Conservation (phyloP, 129 eudicot genomes). For the Arctium minus region DNA sequence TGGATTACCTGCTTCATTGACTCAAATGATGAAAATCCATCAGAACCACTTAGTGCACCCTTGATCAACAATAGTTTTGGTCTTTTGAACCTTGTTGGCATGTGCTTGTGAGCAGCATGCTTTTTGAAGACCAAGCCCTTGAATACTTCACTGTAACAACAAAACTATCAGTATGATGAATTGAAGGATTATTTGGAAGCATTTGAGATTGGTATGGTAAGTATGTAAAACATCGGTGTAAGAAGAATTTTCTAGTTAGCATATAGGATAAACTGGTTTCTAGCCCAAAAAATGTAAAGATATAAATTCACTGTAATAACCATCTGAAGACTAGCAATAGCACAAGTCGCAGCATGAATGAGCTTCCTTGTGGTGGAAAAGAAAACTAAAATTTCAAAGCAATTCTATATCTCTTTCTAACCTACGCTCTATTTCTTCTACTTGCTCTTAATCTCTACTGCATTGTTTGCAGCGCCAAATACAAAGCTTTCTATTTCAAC, state of each 20-base stretch:
- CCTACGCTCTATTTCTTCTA: neutral
- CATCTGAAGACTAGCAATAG: neutral
- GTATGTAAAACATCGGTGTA: neutral
- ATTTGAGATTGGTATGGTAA: neutral
- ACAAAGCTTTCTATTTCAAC: neutral
- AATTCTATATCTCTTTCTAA: neutral
- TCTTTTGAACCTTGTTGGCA: conserved; percentile 69
- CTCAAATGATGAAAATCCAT: conserved; percentile 76
- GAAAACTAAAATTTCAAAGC: neutral
- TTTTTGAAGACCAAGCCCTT: conserved; percentile 90
- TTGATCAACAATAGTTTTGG: conserved; percentile 76
- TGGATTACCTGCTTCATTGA: conserved; percentile 62
- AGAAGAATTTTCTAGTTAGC: neutral
- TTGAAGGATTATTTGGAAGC: neutral
- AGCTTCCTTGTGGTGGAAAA: neutral
- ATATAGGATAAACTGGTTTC: neutral
- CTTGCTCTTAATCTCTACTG: neutral
- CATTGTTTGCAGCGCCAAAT: neutral
- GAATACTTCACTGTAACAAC: conserved; percentile 58
- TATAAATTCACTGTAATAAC: neutral
- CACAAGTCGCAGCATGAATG: neutral
- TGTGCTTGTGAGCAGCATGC: conserved; percentile 97
- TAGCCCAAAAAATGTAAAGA: neutral
- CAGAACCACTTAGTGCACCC: conserved; percentile 73
- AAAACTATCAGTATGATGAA: neutral